A percentile compares a stretch with the other conserved stretches of the same genome.
phyloP scores from a whole-genome alignment of 2,329 filamentous ascomycete genomes.

The Lasiodiplodia gonubiensis region DNA sequence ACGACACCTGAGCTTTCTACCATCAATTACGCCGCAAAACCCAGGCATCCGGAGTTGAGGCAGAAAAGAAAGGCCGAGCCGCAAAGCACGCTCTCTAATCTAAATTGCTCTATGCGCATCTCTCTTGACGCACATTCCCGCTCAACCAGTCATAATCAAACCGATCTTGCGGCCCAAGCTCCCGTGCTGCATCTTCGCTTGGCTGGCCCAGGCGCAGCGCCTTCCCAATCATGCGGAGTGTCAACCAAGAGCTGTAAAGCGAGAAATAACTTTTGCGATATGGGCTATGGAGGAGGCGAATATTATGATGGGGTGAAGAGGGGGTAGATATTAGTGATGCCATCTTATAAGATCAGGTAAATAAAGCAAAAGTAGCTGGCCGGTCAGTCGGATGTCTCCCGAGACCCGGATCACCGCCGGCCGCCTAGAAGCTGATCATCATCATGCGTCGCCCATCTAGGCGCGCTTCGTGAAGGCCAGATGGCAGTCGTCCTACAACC shows the following conservation, averaged over 20 bases:
- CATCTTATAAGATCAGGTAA: constrained; percentile 2
- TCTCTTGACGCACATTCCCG: constrained; percentile 15
- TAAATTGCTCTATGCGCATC: constrained; percentile 20
- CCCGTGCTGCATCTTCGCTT: constrained; percentile 1
- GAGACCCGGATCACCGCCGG: constrained; percentile 23
- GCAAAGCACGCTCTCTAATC: constrained; percentile 8
- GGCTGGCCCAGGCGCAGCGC: background rate
- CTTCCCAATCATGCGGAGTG: constrained; percentile 8
- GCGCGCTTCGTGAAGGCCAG: constrained; percentile 29
- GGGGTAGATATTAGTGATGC: constrained; percentile 9
- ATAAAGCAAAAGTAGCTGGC: constrained; percentile 16
- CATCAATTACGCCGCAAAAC: background rate
- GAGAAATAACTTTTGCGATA: constrained; percentile 10
- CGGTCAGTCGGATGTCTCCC: constrained; percentile 20
- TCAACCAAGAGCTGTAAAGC: constrained; percentile 11
- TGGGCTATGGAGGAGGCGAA: constrained; percentile 8
- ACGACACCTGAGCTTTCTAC: background rate
- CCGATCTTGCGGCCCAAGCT: constrained; percentile 21
- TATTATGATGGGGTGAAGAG: constrained; percentile 1
- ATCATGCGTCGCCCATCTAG: constrained; percentile 21
- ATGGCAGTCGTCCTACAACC: constrained; percentile 30
- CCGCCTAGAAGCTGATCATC: constrained; percentile 24
- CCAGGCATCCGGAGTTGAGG: background rate
- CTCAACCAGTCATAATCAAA: constrained; percentile 14
- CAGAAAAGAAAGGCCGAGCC: background rate